phyloP scores from a whole-genome alignment of 23 red algal genomes.

The Gracilariopsis chorda region DNA sequence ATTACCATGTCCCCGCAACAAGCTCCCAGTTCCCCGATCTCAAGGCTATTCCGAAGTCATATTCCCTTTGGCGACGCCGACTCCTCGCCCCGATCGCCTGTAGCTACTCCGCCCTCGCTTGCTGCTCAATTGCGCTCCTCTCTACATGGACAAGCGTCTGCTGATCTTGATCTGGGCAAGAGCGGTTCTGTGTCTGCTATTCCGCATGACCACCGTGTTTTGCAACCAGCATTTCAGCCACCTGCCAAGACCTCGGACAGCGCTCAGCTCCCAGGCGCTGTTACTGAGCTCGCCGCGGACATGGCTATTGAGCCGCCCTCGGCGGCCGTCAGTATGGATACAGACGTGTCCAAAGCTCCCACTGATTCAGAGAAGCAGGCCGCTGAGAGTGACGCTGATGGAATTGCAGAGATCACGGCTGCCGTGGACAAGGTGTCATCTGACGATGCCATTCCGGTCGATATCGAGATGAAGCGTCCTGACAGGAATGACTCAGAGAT shows the following conservation, averaged over 20 bases:
- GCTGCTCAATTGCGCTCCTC: neutral
- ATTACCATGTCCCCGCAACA: slow-evolving; percentile 21
- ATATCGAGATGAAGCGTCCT: slow-evolving; percentile 5
- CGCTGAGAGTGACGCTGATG: slow-evolving; percentile 25
- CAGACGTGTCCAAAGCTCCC: neutral
- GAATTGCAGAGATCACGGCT: slow-evolving; percentile 36
- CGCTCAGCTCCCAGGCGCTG: neutral
- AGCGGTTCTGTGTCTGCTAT: slow-evolving; percentile 45
- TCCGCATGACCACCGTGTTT: neutral
- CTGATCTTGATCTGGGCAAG: slow-evolving; percentile 44
- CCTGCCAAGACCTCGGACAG: neutral
- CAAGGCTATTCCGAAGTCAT: slow-evolving; percentile 50
- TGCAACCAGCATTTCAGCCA: neutral
- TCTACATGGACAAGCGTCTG: neutral
- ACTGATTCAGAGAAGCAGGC: neutral
- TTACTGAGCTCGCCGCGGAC: neutral
- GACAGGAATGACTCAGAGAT: neutral
- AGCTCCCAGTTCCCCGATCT: slow-evolving; percentile 58
- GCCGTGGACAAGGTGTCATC: slow-evolving; percentile 11
- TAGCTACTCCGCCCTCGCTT: neutral
- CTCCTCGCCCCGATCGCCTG: slow-evolving; percentile 48
- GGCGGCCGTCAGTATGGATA: neutral
- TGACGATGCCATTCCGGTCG: neutral
- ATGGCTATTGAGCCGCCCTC: neutral
- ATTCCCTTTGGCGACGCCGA: slow-evolving; percentile 65